Percentiles rank a stretch among this genome's conserved stretches.
These are phyloP conservation scores for Collybiopsis luxurians DNA, from an alignment of 768 basidiomycete species.

Conservation along the genomic window DNA sequence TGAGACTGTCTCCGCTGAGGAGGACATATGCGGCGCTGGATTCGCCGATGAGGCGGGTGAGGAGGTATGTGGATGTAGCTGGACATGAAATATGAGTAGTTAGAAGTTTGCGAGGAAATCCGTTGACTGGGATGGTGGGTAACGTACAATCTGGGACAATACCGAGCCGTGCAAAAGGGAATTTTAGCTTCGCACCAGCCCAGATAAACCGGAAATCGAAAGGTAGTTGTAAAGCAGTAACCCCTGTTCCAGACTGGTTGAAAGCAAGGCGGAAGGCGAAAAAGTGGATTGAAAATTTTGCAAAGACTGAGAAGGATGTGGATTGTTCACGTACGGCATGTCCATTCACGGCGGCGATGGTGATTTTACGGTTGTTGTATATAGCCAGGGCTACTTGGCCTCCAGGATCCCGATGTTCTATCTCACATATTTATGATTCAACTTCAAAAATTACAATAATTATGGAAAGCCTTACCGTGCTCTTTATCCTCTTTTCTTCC, in stretches of 20 bases:
- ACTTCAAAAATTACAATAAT: no score
- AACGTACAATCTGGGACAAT: slow-evolving; percentile 32
- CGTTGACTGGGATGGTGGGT: neutral
- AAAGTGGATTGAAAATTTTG: neutral
- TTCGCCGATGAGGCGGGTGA: slow-evolving; percentile 51
- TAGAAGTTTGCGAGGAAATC: slow-evolving; percentile 25
- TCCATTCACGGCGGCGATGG: slow-evolving; percentile 50
- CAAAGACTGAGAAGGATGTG: no score
- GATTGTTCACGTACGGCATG: no score
- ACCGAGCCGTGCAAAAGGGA: slow-evolving; percentile 50
- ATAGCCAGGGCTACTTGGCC: slow-evolving; percentile 45
- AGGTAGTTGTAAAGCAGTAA: slow-evolving; percentile 47
- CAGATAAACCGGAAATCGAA: slow-evolving; percentile 53
- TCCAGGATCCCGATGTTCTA: slow-evolving; percentile 45
- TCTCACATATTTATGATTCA: no score
- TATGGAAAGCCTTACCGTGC: neutral
- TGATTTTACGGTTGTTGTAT: slow-evolving; percentile 53
- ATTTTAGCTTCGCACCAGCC: slow-evolving; percentile 44
- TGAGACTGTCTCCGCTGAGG: slow-evolving; percentile 41
- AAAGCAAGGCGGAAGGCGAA: slow-evolving; percentile 35
- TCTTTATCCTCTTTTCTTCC: neutral
- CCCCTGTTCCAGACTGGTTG: slow-evolving; percentile 26
- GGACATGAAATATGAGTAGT: neutral
- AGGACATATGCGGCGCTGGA: slow-evolving; percentile 49
- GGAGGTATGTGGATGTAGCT: slow-evolving; percentile 35